phyloP scores from a whole-genome alignment of 2,329 filamentous ascomycete species.

The Tothia fuscella region DNA sequence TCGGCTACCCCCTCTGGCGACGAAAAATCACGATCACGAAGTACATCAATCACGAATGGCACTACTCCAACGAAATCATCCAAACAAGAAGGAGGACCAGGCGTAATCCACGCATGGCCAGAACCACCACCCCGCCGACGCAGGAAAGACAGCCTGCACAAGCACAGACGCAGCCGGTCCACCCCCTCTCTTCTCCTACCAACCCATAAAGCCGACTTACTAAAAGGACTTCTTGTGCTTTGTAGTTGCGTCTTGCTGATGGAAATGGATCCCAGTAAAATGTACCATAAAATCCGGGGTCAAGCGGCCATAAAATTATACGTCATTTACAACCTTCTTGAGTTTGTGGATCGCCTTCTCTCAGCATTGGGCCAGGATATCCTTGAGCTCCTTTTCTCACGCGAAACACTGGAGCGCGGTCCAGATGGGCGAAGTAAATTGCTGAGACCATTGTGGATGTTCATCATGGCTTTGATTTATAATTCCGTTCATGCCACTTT shows the following conservation, averaged over 20 bases:
- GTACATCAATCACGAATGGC: not conserved
- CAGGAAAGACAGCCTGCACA: slow-evolving; percentile 22
- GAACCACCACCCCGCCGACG: slow-evolving; percentile 12
- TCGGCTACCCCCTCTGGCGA: not conserved
- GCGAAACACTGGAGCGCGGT: slow-evolving; percentile 81
- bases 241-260: slow-evolving; percentile 76
- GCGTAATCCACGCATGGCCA: slow-evolving; percentile 6
- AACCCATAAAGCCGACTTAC: slow-evolving; percentile 87
- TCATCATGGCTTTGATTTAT: slow-evolving; percentile 73
- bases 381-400: slow-evolving; percentile 86
- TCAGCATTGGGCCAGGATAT: slow-evolving; percentile 92
- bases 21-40: not conserved
- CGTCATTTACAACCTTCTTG: slow-evolving; percentile 95
- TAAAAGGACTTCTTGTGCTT: slow-evolving; percentile 82
- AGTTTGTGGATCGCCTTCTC: slow-evolving; percentile 70
- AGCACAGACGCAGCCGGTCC: slow-evolving; percentile 67
- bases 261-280: slow-evolving; percentile 85
- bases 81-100: not conserved
- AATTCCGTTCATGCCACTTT: slow-evolving; percentile 79
- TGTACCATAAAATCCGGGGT: slow-evolving; percentile 95
- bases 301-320: slow-evolving; percentile 97
- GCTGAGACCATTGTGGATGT: slow-evolving; percentile 80
- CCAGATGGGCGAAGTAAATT: slow-evolving; percentile 84
- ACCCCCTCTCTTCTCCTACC: slow-evolving; percentile 73
- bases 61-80: not conserved